Conservation (phyloP, 441 rosid species). For the Corymbia citriodora region DNA sequence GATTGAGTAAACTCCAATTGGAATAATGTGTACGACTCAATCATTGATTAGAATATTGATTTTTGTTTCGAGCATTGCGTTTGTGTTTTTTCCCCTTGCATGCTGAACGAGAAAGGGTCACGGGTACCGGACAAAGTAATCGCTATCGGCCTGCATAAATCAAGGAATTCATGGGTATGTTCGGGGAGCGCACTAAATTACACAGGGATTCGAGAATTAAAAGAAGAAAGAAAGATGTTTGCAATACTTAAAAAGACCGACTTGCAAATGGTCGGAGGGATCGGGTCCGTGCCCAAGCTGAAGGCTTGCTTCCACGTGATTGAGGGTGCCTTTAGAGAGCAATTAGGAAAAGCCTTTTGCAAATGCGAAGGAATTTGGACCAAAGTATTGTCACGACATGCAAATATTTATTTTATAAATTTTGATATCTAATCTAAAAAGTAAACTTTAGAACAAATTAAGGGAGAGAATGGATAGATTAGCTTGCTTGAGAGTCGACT, state of each 20-base stretch:
- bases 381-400: fast-evolving
- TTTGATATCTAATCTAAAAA: not conserved
- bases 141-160: not conserved
- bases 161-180: not conserved
- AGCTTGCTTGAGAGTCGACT: not conserved
- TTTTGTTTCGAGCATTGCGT: not conserved
- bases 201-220: not conserved
- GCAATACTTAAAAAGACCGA: not conserved
- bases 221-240: not conserved
- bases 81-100: not conserved
- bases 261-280: not conserved
- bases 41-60: not conserved
- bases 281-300: not conserved
- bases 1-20: not conserved
- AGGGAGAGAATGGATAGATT: not conserved
- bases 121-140: not conserved
- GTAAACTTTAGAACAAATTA: not conserved
- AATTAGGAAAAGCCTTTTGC: not conserved
- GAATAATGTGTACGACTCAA: not conserved
- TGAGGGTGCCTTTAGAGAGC: not conserved
- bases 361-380: not conserved
- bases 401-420: not conserved
- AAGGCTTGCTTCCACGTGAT: not conserved
- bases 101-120: not conserved
- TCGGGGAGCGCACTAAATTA: not conserved